Percentiles rank a stretch among this genome's conserved stretches.
These are phyloP conservation scores for Exophiala sp. DNA, from an alignment of 2,329 filamentous ascomycete species.

Conservation along the genomic window DNA sequence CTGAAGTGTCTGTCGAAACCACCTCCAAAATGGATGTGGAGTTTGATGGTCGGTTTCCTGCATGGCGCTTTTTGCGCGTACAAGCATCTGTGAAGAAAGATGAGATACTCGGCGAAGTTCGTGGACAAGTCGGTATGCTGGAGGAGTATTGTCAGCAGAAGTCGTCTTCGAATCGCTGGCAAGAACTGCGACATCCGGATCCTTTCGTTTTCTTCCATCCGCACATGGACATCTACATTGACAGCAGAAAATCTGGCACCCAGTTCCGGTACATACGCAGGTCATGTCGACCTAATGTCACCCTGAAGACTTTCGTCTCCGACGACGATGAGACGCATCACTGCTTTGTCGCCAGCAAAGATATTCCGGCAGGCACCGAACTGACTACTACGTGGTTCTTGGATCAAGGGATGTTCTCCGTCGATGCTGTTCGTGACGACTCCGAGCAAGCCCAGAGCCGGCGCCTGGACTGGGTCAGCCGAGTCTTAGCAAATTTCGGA, in stretches of 20 bases:
- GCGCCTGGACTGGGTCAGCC: slow-evolving; percentile 45
- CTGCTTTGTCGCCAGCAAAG: slow-evolving; percentile 80
- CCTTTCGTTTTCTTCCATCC: slow-evolving; percentile 88
- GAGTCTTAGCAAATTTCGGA: slow-evolving; percentile 48
- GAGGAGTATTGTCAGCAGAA: slow-evolving; percentile 66
- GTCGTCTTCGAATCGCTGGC: slow-evolving; percentile 59
- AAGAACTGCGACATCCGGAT: slow-evolving; percentile 55
- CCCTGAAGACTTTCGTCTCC: slow-evolving; percentile 79
- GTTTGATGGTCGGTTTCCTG: slow-evolving; percentile 57
- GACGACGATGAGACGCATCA: slow-evolving; percentile 76
- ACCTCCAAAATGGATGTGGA: slow-evolving; percentile 48
- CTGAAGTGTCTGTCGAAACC: slow-evolving; percentile 51
- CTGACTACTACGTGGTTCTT: slow-evolving; percentile 50
- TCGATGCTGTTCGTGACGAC: slow-evolving; percentile 18
- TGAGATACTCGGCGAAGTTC: slow-evolving; percentile 67
- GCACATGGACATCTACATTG: slow-evolving; percentile 84
- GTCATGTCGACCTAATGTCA: slow-evolving; percentile 88
- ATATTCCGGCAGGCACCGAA: slow-evolving; percentile 59
- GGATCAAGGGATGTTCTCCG: slow-evolving; percentile 31
- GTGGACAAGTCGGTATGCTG: slow-evolving; percentile 71
- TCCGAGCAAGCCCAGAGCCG: slow-evolving; percentile 27
- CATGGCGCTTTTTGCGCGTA: slow-evolving; percentile 62
- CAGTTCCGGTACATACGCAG: slow-evolving; percentile 82
- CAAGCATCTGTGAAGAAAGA: slow-evolving; percentile 50
- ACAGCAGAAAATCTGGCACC: slow-evolving; percentile 83